Base-by-base conservation (phyloP, 257 asterid species). In the Gardenia jasminoides region DNA sequence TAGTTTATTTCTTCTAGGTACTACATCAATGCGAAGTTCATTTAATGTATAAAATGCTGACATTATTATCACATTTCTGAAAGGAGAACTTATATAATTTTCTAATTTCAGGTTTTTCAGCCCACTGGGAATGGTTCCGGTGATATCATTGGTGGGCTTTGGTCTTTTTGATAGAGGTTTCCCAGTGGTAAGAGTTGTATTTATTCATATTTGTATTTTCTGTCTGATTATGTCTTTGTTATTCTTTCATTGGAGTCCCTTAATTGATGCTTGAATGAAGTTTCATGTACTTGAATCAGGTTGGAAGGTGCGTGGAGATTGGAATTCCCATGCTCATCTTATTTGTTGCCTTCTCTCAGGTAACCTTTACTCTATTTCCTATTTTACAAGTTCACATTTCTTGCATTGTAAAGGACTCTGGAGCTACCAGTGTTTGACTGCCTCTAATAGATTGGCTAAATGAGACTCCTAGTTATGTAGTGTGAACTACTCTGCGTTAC, bases 51-150 rank as follows among this genome's bases (percentile, higher is more conserved):
- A 70, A 70, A 70, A 30, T 67, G 69, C n/a, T 30, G 36, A 20
- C 16, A 12, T 54, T 56, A 43, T 47, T 46, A 72, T 64, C 79
- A 46, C 66, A 9, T 20, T 39, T 66, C 20, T 30, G 58, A 73
- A 67, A 20, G 52, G 72, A 26, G 43, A 78, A 52, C 75, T 69
- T 20, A 58, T 20, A 62, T 61, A 36, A 28, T 24, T 26, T 22
- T 50, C 17, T 12, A 20, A 79, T 74, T 89, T 41, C 93, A 95
- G 98, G 88, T 95, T 95, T 84, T 95, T 95, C 86, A 95, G 98
- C 79, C 99, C 99, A n/a, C 87, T 95, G 70, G 99, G 98, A 70
- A 95, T 92, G 98, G 99, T 88, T 76, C 99, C 98, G 28, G 99
- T 93, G 0, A 90, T 95, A 75, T 86, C 97, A 44, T 85, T 93